phyloP scores from a whole-genome alignment of 805 yeast species.

The Metschnikowia baotianmanensis region DNA sequence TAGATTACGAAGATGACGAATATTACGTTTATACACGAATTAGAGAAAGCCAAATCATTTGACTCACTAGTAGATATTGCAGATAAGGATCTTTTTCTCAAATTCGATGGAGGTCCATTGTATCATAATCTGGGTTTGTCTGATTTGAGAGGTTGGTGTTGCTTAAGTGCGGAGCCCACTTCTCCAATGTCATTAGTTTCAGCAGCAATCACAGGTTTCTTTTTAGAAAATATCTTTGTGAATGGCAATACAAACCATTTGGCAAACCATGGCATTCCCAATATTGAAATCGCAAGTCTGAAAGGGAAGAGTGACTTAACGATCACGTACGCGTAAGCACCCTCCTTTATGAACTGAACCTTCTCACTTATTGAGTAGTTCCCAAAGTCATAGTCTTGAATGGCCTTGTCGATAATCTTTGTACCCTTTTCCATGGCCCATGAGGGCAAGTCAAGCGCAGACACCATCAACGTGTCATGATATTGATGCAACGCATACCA shows the following conservation, averaged over 20 bases:
- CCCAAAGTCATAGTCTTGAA: conserved; percentile 36
- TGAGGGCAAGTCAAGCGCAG: conserved; percentile 51
- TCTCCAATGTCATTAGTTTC: conserved; percentile 2
- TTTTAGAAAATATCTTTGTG: conserved; percentile 19
- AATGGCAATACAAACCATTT: conserved; percentile 49
- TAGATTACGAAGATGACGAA: conserved; percentile 9
- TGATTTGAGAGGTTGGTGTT: conserved; percentile 23
- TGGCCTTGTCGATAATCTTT: conserved; percentile 52
- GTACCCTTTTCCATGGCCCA: conserved; percentile 62
- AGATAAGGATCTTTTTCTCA: no score
- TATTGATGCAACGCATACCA: conserved; percentile 65
- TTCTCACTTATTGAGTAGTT: conserved; percentile 47
- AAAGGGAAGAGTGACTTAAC: conserved; percentile 61
- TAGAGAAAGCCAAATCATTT: no score
- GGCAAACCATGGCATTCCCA: conserved; percentile 59
- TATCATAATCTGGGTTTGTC: conserved; percentile 36
- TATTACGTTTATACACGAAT: conserved; percentile 10
- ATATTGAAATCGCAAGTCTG: conserved; percentile 48
- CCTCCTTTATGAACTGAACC: conserved; percentile 58
- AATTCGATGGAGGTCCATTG: background rate
- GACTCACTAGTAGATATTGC: no score
- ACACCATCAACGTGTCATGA: conserved; percentile 42
- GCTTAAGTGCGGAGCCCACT: conserved; percentile 7
- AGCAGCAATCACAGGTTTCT: background rate
- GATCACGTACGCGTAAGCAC: conserved; percentile 71